Conservation (phyloP, 495 filamentous ascomycete species). For the Penicillium argentinense region DNA sequence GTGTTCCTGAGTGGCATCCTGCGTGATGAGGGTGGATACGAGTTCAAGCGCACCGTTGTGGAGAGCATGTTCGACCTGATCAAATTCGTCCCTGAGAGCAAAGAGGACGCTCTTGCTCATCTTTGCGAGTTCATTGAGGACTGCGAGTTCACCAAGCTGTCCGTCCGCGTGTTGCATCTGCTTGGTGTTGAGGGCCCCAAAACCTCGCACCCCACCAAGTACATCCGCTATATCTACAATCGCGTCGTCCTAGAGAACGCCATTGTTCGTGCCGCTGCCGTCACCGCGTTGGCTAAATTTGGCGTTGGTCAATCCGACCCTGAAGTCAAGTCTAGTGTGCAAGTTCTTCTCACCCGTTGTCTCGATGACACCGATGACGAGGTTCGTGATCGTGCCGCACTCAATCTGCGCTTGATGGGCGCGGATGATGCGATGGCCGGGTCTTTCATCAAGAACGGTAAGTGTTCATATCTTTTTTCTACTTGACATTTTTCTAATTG, state of each 20-base stretch:
- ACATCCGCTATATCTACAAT: conserved; percentile 99
- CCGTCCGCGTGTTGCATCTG: conserved; percentile 90
- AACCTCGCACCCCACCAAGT: conserved; percentile 95
- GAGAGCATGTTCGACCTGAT: conserved; percentile 99
- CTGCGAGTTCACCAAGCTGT: conserved; percentile 98
- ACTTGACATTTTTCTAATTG: conserved; percentile 1
- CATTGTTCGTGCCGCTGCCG: conserved; percentile 90
- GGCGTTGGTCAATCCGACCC: conserved; percentile 95
- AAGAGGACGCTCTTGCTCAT: conserved; percentile 95
- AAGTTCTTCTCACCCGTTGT: conserved; percentile 88
- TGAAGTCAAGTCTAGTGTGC: conserved; percentile 92
- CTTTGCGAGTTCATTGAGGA: conserved; percentile 99
- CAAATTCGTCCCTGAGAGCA: conserved; percentile 96
- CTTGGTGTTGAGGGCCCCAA: conserved; percentile 93
- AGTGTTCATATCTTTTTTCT: conserved; percentile 16
- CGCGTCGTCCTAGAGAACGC: conserved; percentile 97
- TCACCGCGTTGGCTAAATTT: conserved; percentile 95
- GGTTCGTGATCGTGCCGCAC: conserved; percentile 90
- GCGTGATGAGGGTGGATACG: conserved; percentile 95
- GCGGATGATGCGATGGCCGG: conserved; percentile 81
- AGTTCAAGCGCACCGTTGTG: conserved; percentile 96
- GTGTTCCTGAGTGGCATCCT: conserved; percentile 92
- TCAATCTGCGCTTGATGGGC: conserved; percentile 86
- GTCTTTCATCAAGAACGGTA: conserved; percentile 89
- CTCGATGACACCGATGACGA: conserved; percentile 98